Percentiles rank a stretch among this genome's conserved stretches.
Evolutionary conservation across 352 stramenopile species (phyloP).

Genomic region (Peronospora belbahrii): DNA sequence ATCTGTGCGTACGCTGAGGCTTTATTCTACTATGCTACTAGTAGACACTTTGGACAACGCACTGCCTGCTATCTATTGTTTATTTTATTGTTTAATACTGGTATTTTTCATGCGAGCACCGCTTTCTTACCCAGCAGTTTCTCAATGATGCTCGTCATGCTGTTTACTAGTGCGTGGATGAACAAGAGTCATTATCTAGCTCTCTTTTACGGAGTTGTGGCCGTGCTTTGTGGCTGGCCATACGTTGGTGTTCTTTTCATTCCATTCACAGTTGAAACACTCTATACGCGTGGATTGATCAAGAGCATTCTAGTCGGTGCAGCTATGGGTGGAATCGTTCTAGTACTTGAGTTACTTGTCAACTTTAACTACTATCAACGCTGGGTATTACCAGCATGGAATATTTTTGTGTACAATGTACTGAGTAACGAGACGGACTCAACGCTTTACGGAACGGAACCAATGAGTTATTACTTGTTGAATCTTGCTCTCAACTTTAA

Average conservation of each 20-base stretch:
- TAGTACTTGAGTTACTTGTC: conserved; percentile 69
- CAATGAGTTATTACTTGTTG: conserved; percentile 91
- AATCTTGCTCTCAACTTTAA: conserved; percentile 97
- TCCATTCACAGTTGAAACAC: conserved; percentile 86
- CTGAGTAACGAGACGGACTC: conserved; percentile 87
- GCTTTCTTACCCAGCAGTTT: conserved; percentile 92
- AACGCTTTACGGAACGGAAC: conserved; percentile 95
- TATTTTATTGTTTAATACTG: conserved; percentile 82
- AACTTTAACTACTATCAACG: conserved; percentile 82
- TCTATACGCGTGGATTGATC: conserved; percentile 41
- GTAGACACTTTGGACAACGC: conserved; percentile 48
- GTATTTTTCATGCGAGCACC: conserved; percentile 88
- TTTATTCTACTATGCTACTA: conserved; percentile 73
- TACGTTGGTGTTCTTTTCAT: conserved; percentile 96
- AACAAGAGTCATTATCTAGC: conserved; percentile 58
- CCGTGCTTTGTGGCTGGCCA: conserved; percentile 94
- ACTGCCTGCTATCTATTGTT: conserved; percentile 63
- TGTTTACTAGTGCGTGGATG: conserved; percentile 77
- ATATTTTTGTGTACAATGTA: conserved; percentile 96
- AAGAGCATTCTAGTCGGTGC: conserved; percentile 41
- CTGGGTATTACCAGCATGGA: conserved; percentile 79
- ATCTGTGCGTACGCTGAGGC: conserved; percentile 79
- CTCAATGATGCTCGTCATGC: conserved; percentile 79
- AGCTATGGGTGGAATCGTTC: conserved; percentile 56
- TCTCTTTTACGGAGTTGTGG: conserved; percentile 82